These are phyloP conservation scores for Ceratobasidium sp. DNA, from an alignment of 1,284 basidiomycete genomes.

Conservation along the genomic window DNA sequence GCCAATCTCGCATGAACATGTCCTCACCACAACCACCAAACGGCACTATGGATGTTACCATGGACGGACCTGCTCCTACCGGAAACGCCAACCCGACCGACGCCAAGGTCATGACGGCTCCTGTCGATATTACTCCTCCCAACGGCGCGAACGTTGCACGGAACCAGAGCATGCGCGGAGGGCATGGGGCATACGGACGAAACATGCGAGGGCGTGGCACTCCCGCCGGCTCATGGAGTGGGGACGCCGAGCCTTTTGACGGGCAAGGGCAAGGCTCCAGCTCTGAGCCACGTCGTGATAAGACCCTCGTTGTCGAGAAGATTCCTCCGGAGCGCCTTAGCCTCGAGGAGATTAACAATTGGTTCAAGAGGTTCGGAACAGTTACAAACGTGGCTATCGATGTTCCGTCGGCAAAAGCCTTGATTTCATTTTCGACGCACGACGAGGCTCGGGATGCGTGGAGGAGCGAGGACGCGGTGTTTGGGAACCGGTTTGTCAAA, in stretches of 20 bases:
- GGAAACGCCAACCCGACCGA: not conserved
- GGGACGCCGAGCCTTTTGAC: slow-evolving; percentile 40
- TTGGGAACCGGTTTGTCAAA: slow-evolving; percentile 94
- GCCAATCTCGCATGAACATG: slow-evolving; percentile 82
- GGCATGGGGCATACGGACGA: slow-evolving; percentile 44
- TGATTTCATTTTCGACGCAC: slow-evolving; percentile 90
- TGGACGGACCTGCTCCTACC: slow-evolving; percentile 17
- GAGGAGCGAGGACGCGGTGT: slow-evolving; percentile 93
- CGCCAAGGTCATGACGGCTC: slow-evolving; percentile 24
- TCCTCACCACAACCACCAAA: slow-evolving; percentile 57
- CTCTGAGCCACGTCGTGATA: slow-evolving; percentile 66
- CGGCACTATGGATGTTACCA: slow-evolving; percentile 48
- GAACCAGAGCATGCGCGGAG: slow-evolving; percentile 40
- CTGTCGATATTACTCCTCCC: slow-evolving; percentile 7
- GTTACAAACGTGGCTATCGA: slow-evolving; percentile 96
- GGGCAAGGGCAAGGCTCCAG: slow-evolving; percentile 59
- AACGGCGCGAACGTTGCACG: slow-evolving; percentile 40
- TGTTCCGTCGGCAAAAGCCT: slow-evolving; percentile 75
- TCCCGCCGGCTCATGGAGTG: slow-evolving; percentile 39
- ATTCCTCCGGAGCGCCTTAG: slow-evolving; percentile 87
- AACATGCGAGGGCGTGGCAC: slow-evolving; percentile 37
- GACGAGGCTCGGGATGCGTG: slow-evolving; percentile 89
- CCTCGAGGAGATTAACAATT: slow-evolving; percentile 82
- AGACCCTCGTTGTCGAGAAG: slow-evolving; percentile 94
- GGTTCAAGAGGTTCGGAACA: slow-evolving; percentile 93